Base-by-base conservation (phyloP, 768 basidiomycete genomes). In the Boletellus ananas region DNA sequence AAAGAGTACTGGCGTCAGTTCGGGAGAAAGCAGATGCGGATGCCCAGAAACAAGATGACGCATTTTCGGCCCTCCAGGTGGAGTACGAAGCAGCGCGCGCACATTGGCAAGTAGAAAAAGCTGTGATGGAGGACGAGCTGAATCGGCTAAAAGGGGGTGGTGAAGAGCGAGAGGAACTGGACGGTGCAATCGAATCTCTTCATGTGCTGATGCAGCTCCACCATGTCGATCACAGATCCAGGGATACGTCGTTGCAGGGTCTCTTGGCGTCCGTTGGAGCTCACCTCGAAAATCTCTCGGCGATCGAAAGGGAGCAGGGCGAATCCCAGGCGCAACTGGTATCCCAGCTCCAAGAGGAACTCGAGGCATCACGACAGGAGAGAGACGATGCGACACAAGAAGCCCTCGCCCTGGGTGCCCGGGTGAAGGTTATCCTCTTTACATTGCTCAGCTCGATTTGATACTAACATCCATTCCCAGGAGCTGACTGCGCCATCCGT, bases 141-240 rank as follows among this genome's bases (percentile, higher is more conserved):
- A 77, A 83, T 31, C 61, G 63, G 27, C 54, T 72, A 43, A 70
- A 73, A 48, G 72, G 69, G 10, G 71, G 69, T 46, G 60, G 57
- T 18, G 71, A 70, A 45, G 72, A 70, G 9, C 72, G 68, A 47
- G 68, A 65, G 43, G 81, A 87, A 56, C 63, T 87, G 20, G 78
- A 81, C 41, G 69, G 73, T 2, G 77, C 78, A 9, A 61, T 77
- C 10, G 71, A 71, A 5, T 67, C 74, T 13, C 59, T 90, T 29
- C 75, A 74, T 43, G 61, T 52, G 5, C 67, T 90, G 54, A 74
- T 85, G 51, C 77, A 78, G 56, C 72, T 72, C 33, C 79, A 86
- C 59, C 74, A 73, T 14, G 74, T 90, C 56, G 73, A 75, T n/a
- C 65, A 81, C 18, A 46, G 57, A 13, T 74, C 78, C 14, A 70